Conservation (phyloP, 2,329 filamentous ascomycete species). For the Ophidiomyces ophidiicola region DNA sequence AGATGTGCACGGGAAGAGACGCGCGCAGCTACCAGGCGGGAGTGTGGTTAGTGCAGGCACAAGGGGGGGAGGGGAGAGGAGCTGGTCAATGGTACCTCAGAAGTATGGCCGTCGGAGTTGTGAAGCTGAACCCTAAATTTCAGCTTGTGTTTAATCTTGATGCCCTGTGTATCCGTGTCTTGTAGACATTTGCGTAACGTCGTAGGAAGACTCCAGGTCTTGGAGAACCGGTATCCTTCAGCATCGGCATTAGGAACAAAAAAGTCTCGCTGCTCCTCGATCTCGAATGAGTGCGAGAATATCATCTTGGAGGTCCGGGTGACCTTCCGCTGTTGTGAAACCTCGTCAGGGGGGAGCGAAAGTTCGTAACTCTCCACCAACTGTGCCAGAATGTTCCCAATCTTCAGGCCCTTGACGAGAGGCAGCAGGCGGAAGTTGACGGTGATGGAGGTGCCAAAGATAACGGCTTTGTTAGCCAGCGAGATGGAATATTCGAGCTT, state of each 20-base stretch:
- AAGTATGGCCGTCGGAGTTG: slow-evolving; percentile 89
- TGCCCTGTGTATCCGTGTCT: slow-evolving; percentile 74
- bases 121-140: slow-evolving; percentile 82
- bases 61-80: background rate
- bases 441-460: slow-evolving; percentile 77
- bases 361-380: slow-evolving; percentile 69
- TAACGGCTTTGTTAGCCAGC: slow-evolving; percentile 84
- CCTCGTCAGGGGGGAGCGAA: slow-evolving; percentile 40
- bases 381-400: slow-evolving; percentile 70
- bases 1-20: slow-evolving; percentile 79
- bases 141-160: slow-evolving; percentile 86
- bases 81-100: slow-evolving; percentile 65
- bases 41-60: slow-evolving; percentile 12
- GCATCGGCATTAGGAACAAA: slow-evolving; percentile 44
- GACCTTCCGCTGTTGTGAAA: slow-evolving; percentile 30
- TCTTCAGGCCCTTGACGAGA: slow-evolving; percentile 71
- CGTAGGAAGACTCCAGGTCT: slow-evolving; percentile 59
- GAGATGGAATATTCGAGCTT: slow-evolving; percentile 94
- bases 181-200: slow-evolving; percentile 74
- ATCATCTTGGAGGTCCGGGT: slow-evolving; percentile 56
- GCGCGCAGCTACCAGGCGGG: slow-evolving; percentile 55
- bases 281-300: slow-evolving; percentile 54
- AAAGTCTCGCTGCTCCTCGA: slow-evolving; percentile 52
- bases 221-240: slow-evolving; percentile 50
- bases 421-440: slow-evolving; percentile 81